These are phyloP conservation scores for Populus ilicifolia DNA, from an alignment of 345 rosid genomes.

Conservation along the genomic window DNA sequence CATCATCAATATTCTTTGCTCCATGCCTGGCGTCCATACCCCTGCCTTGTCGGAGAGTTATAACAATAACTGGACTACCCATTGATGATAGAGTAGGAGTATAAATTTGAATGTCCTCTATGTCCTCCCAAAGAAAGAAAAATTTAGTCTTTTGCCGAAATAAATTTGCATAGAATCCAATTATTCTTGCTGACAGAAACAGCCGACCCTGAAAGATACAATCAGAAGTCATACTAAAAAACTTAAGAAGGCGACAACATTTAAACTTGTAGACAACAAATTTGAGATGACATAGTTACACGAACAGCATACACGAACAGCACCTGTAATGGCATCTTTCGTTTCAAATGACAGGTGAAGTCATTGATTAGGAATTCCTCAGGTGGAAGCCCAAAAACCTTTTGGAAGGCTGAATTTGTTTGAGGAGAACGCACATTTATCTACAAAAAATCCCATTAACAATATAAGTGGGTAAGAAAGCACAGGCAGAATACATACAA, in stretches of 20 bases:
- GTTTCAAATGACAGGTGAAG: conserved; percentile 92
- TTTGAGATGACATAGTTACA: conserved; percentile 12
- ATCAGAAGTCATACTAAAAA: background rate
- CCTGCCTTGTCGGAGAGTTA: conserved; percentile 71
- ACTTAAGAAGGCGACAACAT: background rate
- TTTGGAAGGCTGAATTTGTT: conserved; percentile 94
- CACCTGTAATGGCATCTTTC: conserved; percentile 96
- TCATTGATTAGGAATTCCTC: conserved; percentile 98
- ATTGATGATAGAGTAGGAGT: conserved; percentile 85
- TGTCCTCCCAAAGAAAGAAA: conserved; percentile 96
- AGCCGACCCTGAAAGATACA: conserved; percentile 73
- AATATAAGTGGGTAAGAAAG: conserved; percentile 5
- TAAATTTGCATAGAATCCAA: conserved; percentile 88
- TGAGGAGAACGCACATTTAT: conserved; percentile 92
- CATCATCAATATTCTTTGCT: conserved; percentile 79
- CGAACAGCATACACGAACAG: conserved; percentile 22
- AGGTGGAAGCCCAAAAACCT: conserved; percentile 86
- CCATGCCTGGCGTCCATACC: conserved; percentile 92
- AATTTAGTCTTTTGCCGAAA: conserved; percentile 90
- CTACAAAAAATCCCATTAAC: conserved; percentile 36
- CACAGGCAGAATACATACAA: background rate
- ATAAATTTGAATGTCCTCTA: conserved; percentile 72
- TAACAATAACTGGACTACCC: conserved; percentile 83
- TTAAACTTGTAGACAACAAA: background rate
- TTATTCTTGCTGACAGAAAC: conserved; percentile 84